Conservation (phyloP, 352 stramenopile genomes). For the Bremia lactucae region DNA sequence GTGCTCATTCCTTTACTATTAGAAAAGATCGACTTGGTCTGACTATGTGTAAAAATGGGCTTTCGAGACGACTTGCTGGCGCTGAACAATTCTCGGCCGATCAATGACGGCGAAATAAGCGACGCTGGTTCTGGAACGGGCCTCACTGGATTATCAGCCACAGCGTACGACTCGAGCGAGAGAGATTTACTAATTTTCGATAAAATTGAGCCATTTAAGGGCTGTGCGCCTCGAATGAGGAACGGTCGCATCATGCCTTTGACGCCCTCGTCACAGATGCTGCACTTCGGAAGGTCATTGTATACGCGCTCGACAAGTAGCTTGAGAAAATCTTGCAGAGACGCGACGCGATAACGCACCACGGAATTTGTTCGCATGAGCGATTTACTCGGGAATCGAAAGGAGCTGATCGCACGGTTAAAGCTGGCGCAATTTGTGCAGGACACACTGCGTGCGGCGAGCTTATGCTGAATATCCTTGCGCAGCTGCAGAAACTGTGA, state of each 20-base stretch:
- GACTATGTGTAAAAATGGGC: constrained; percentile 28
- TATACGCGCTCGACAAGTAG: constrained; percentile 55
- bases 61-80: constrained; percentile 27
- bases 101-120: constrained; percentile 22
- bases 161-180: constrained; percentile 51
- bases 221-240: constrained; percentile 64
- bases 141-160: constrained; percentile 30
- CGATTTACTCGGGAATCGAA: constrained; percentile 57
- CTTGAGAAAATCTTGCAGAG: constrained; percentile 69
- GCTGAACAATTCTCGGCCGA: constrained; percentile 22
- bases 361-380: constrained; percentile 60
- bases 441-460: constrained; percentile 22
- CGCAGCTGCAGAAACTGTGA: constrained; percentile 78
- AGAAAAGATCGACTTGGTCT: constrained; percentile 25
- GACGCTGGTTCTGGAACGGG: constrained; percentile 17
- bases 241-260: constrained; percentile 71
- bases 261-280: constrained; percentile 48
- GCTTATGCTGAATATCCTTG: constrained; percentile 46
- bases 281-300: constrained; percentile 67
- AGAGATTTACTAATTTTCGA: constrained; percentile 68
- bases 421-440: constrained; percentile 65
- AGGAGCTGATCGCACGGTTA: constrained; percentile 43
- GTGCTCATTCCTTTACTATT: constrained; percentile 20
- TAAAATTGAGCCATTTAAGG: constrained; percentile 55
- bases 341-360: constrained; percentile 51